Evolutionary conservation across 129 eudicot genomes (phyloP).

Genomic region (Erigeron canadensis): DNA sequence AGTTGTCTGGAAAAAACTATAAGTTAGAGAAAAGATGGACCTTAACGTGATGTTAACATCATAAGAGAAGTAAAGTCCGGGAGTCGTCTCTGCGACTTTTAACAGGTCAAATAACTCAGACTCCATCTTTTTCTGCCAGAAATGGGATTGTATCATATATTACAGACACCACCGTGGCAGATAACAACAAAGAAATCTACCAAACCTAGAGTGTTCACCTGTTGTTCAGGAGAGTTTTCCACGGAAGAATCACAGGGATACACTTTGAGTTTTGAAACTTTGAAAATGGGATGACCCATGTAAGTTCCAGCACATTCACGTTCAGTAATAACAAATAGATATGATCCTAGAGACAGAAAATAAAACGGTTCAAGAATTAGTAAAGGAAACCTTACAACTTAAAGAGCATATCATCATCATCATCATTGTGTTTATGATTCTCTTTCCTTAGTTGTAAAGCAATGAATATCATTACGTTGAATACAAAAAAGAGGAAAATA

Average conservation of each 20-base stretch:
- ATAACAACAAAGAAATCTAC: neutral
- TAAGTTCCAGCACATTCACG: slow-evolving; percentile 83
- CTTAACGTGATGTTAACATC: slow-evolving; percentile 93
- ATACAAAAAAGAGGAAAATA: no score
- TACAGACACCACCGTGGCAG: neutral
- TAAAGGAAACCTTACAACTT: slow-evolving; percentile 6
- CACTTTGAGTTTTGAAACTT: slow-evolving; percentile 65
- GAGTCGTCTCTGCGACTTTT: slow-evolving; percentile 72
- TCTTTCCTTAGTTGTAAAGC: no score
- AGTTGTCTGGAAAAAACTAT: neutral
- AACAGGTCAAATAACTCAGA: slow-evolving; percentile 68
- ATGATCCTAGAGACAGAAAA: slow-evolving; percentile 54
- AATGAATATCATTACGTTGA: neutral
- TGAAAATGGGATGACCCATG: slow-evolving; percentile 85
- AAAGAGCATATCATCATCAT: neutral
- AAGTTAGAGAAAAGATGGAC: slow-evolving; percentile 37
- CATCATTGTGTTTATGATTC: no score
- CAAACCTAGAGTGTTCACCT: slow-evolving; percentile 37
- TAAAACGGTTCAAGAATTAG: slow-evolving; percentile 5
- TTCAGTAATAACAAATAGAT: slow-evolving; percentile 67
- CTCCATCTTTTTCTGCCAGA: slow-evolving; percentile 86
- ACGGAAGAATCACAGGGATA: slow-evolving; percentile 82
- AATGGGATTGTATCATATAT: neutral
- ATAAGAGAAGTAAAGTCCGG: slow-evolving; percentile 87
- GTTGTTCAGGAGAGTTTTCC: slow-evolving; percentile 65